Evolutionary conservation across 441 rosid species (phyloP).

Genomic region (Biscutella laevigata): DNA sequence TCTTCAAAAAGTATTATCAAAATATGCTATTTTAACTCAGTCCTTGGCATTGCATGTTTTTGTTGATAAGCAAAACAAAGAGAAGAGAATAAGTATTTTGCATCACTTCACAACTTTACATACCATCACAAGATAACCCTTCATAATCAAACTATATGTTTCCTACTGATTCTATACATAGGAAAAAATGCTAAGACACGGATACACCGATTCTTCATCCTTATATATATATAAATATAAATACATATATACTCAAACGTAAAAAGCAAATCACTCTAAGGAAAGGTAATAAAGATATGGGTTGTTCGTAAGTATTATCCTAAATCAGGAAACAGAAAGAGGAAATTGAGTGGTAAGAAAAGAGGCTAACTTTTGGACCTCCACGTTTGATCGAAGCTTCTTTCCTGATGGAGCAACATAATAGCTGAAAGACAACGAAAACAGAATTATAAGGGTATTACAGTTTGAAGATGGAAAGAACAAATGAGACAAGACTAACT

Average conservation of each 20-base stretch:
- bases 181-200: neutral
- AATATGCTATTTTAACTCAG: neutral
- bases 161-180: neutral
- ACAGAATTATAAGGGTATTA: neutral
- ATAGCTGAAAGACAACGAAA: constrained; percentile 46
- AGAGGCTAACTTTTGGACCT: constrained; percentile 71
- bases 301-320: neutral
- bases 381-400: constrained; percentile 79
- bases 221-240: too few species aligned
- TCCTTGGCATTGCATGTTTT: neutral
- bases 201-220: neutral
- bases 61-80: neutral
- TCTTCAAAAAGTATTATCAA: neutral
- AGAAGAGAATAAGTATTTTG: neutral
- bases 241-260: neutral
- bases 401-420: constrained; percentile 81
- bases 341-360: neutral
- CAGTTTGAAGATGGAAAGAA: neutral
- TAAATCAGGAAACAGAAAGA: neutral
- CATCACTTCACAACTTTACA: neutral
- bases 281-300: neutral
- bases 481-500: neutral
- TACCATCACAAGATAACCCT: neutral
- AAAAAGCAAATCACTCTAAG: neutral
- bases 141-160: neutral